Conservation (phyloP, 208 protist species). For the Trypanosoma rangeli region DNA sequence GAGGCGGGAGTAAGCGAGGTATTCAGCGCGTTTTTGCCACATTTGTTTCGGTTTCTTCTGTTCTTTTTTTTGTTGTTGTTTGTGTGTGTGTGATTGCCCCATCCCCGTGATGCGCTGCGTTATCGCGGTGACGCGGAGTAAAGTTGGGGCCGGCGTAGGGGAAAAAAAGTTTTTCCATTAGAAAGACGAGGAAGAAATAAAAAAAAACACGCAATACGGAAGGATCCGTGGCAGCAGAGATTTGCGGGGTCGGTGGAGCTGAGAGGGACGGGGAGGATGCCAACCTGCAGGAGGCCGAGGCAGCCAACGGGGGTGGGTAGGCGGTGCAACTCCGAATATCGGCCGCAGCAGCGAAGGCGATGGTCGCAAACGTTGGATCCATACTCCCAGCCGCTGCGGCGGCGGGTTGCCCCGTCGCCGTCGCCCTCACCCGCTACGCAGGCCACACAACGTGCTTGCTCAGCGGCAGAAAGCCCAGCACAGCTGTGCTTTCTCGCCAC, state of each 20-base stretch:
- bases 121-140: not conserved
- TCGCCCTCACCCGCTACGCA: not conserved
- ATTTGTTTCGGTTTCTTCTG: not conserved
- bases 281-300: not conserved
- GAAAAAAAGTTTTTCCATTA: not conserved
- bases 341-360: not conserved
- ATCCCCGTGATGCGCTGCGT: not conserved
- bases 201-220: not conserved
- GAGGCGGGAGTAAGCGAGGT: no score
- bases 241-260: no score
- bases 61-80: not conserved
- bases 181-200: not conserved
- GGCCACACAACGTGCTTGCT: not conserved
- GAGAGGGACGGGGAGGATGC: not conserved
- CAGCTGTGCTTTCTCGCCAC: no score
- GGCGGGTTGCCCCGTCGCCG: not conserved
- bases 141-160: not conserved
- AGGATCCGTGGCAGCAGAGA: no score
- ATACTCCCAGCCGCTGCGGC: slow-evolving; percentile 9
- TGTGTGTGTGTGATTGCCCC: not conserved
- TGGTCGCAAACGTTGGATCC: not conserved
- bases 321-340: not conserved
- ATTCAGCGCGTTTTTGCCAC: not conserved
- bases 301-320: not conserved
- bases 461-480: not conserved